Evolutionary conservation across 371 early-diverging fungal species (phyloP).

Genomic region (Syncephalastrum monosporum): DNA sequence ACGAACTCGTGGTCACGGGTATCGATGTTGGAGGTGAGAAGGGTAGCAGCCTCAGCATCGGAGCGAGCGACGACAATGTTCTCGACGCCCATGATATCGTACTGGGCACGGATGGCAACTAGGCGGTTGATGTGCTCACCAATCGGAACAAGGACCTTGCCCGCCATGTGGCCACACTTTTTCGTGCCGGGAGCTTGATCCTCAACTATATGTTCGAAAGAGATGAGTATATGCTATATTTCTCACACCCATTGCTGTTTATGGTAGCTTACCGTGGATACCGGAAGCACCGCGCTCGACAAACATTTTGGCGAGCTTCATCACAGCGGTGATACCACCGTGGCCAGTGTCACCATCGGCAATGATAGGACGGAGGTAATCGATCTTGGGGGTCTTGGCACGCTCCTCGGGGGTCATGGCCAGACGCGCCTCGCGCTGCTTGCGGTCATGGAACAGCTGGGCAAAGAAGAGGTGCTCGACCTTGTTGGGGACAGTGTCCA

Average conservation of each 20-base stretch:
- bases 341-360: conserved; percentile 98
- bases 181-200: conserved; percentile 96
- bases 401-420: conserved; percentile 69
- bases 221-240: conserved; percentile 1
- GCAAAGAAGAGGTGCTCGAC: conserved; percentile 98
- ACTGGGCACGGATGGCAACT: conserved; percentile 94
- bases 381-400: conserved; percentile 72
- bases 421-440: conserved; percentile 91
- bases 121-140: conserved; percentile 97
- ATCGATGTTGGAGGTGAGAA: conserved; percentile 96
- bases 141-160: conserved; percentile 97
- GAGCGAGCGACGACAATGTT: conserved; percentile 94
- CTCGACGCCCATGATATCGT: conserved; percentile 98
- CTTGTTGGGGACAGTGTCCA: conserved; percentile 99
- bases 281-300: conserved; percentile 88
- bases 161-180: conserved; percentile 99
- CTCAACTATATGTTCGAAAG: conserved; percentile 57
- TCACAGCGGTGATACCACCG: conserved; percentile 85
- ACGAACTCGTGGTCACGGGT: conserved; percentile 96
- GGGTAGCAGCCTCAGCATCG: conserved; percentile 97
- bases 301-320: conserved; percentile 89
- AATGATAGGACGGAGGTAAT: conserved; percentile 94
- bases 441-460: conserved; percentile 97
- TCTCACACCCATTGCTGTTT: conserved; percentile 1
- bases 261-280: conserved; percentile 52